Evolutionary conservation across 352 stramenopile genomes (phyloP).

Genomic region (Phytophthora kernoviae): DNA sequence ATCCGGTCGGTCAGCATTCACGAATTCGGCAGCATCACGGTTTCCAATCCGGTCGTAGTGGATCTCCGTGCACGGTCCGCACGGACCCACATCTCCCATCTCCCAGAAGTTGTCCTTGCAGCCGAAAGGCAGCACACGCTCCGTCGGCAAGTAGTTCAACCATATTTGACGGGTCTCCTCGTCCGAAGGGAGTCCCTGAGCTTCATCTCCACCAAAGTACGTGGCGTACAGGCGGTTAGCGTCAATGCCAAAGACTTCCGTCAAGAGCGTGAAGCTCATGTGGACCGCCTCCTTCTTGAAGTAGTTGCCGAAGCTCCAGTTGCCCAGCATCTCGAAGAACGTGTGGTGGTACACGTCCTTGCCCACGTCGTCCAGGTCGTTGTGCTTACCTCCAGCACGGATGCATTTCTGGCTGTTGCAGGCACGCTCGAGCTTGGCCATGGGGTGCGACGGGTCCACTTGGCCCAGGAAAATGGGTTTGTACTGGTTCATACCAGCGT

Average conservation of each 20-base stretch:
- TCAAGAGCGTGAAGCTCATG: conserved; percentile 97
- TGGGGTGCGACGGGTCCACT: conserved; percentile 92
- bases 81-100: conserved; percentile 99
- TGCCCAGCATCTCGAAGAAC: conserved; percentile 99
- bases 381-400: conserved; percentile 99
- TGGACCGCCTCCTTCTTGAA: conserved; percentile 99
- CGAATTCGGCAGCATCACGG: conserved; percentile 91
- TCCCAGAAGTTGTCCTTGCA: conserved; percentile 99
- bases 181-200: conserved; percentile 81
- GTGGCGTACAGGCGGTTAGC: conserved; percentile 96
- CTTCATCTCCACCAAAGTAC: conserved; percentile 98
- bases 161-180: conserved; percentile 93
- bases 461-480: conserved; percentile 99
- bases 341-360: conserved; percentile 99
- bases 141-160: conserved; percentile 85
- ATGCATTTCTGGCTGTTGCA: conserved; percentile 99
- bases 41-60: conserved; percentile 99
- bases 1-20: conserved; percentile 98
- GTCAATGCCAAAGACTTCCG: conserved; percentile 95
- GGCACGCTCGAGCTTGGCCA: conserved; percentile 92
- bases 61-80: conserved; percentile 99
- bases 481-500: conserved; percentile 99
- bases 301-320: conserved; percentile 99
- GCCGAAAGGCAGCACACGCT: conserved; percentile 93
- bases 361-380: conserved; percentile 99